Percentiles rank a stretch among this genome's conserved stretches.
phyloP scores from a whole-genome alignment of 352 stramenopile genomes.

The Phytophthora constricta region DNA sequence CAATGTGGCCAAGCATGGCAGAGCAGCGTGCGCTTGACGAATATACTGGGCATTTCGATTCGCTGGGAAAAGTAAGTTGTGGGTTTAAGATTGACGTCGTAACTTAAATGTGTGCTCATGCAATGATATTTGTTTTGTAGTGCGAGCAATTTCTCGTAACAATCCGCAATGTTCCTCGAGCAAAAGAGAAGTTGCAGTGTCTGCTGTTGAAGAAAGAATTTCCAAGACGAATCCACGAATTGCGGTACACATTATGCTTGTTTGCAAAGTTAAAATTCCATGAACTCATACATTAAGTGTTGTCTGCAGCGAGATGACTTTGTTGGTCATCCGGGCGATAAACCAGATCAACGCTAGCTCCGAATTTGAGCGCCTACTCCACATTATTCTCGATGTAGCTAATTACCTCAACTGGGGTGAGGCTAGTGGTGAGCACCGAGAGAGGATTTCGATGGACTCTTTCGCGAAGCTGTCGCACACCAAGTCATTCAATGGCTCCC shows the following conservation, averaged over 20 bases:
- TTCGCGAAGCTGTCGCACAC: constrained; percentile 25
- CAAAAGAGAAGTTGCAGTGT: constrained; percentile 39
- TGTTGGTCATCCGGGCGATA: constrained; percentile 36
- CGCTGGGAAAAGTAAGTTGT: constrained; percentile 28
- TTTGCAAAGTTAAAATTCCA: neutral
- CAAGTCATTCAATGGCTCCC: constrained; percentile 30
- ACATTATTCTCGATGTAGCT: constrained; percentile 33
- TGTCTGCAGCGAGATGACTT: constrained; percentile 25
- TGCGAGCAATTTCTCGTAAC: constrained; percentile 39
- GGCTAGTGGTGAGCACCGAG: constrained; percentile 15
- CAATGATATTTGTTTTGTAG: constrained; percentile 14
- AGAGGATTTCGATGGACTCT: constrained; percentile 36
- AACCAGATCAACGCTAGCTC: constrained; percentile 35
- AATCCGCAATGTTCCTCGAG: constrained; percentile 26
- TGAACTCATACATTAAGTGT: neutral
- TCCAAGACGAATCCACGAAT: constrained; percentile 22
- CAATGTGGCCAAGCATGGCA: constrained; percentile 39
- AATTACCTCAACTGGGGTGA: constrained; percentile 31
- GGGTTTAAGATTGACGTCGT: neutral
- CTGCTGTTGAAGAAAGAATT: constrained; percentile 38
- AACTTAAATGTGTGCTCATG: neutral
- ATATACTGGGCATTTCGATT: constrained; percentile 25
- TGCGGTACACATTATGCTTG: constrained; percentile 21
- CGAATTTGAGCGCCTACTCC: constrained; percentile 26
- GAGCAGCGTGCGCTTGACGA: constrained; percentile 31